These are phyloP conservation scores for Penicillium simplicissimum DNA, from an alignment of 495 filamentous ascomycete species.

Conservation along the genomic window DNA sequence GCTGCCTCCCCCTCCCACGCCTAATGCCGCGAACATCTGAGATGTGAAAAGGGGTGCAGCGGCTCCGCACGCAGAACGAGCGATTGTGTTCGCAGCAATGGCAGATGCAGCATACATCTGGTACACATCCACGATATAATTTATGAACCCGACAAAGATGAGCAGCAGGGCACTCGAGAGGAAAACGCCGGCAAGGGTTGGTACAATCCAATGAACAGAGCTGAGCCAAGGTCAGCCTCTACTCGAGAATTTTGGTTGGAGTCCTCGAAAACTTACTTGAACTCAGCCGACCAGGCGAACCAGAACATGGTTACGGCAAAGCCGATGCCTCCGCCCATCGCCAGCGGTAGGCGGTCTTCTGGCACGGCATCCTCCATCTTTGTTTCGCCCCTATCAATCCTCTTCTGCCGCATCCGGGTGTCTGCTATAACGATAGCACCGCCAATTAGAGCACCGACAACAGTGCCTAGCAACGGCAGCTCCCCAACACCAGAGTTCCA, in stretches of 20 bases:
- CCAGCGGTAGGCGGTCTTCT: conserved; percentile 51
- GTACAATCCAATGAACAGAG: conserved; percentile 50
- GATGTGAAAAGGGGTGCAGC: conserved; percentile 35
- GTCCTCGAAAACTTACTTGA: conserved; percentile 25
- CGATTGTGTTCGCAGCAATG: conserved; percentile 33
- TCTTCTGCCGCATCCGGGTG: conserved; percentile 21
- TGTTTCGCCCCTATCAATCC: conserved; percentile 37
- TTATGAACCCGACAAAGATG: conserved; percentile 37
- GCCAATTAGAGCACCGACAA: conserved; percentile 47
- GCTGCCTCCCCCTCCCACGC: conserved; percentile 51
- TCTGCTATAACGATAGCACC: conserved; percentile 42
- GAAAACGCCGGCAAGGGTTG: conserved; percentile 42
- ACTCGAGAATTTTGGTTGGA: conserved; percentile 10
- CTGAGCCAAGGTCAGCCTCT: conserved; percentile 18
- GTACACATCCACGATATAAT: conserved; percentile 34
- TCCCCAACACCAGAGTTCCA: conserved; percentile 53
- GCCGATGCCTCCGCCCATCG: conserved; percentile 58
- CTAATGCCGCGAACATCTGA: conserved; percentile 46
- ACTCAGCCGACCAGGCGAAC: conserved; percentile 55
- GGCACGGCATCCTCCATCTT: conserved; percentile 35
- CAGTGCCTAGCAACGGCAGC: conserved; percentile 52
- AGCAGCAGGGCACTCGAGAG: conserved; percentile 37
- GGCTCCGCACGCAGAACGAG: conserved; percentile 32
- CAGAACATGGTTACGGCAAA: conserved; percentile 58
- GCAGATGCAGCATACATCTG: conserved; percentile 34